These are phyloP conservation scores for Solanum megistacrolobum DNA, from an alignment of 257 asterid species.

Conservation along the genomic window DNA sequence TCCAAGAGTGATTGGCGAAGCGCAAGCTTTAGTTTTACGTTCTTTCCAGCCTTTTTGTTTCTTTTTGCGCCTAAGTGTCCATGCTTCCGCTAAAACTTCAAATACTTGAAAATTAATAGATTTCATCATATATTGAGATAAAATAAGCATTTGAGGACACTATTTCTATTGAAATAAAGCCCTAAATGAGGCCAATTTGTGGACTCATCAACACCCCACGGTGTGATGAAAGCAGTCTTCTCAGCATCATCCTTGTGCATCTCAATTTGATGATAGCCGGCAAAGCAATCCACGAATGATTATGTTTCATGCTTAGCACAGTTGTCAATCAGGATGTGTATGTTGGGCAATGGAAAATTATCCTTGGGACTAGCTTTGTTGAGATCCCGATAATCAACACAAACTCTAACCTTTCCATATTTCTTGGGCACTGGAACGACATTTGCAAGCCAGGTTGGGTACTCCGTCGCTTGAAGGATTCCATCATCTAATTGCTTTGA, in stretches of 20 bases:
- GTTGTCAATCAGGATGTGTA: neutral
- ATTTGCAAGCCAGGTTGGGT: neutral
- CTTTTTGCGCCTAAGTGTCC: no score
- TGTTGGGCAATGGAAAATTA: no score
- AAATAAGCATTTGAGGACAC: no score
- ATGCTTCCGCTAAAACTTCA: no score
- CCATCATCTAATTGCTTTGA: neutral
- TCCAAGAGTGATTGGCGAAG: no score
- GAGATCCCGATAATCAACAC: neutral
- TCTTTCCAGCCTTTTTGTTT: no score
- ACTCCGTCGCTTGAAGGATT: neutral
- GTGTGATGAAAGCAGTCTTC: neutral
- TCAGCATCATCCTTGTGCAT: neutral
- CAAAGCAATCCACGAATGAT: no score
- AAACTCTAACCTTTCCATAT: neutral
- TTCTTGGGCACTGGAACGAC: neutral
- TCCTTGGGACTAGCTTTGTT: neutral
- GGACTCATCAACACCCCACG: neutral
- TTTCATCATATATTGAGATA: no score
- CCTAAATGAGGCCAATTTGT: no score
- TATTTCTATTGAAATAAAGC: no score
- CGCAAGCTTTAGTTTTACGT: no score
- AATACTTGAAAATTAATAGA: no score
- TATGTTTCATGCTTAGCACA: neutral
- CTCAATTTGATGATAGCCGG: neutral